These are phyloP conservation scores for Dipodascopsis uninucleata DNA, from an alignment of 805 yeast species.

Conservation along the genomic window DNA sequence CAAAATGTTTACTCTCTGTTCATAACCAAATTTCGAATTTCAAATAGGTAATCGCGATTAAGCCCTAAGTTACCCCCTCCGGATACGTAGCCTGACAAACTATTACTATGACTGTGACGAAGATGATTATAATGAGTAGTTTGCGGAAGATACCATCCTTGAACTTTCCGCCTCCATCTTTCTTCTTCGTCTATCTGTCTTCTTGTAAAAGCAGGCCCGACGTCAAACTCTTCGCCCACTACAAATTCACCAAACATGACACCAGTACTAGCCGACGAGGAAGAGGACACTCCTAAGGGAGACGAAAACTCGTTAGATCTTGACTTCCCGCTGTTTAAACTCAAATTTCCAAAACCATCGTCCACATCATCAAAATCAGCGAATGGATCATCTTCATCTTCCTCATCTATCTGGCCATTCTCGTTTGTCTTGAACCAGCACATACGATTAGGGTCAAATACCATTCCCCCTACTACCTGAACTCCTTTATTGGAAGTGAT, in stretches of 20 bases:
- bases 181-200: conserved; percentile 36
- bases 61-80: conserved; percentile 21
- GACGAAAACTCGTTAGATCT: neutral
- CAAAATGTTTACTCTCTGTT: too few species aligned
- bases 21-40: conserved; percentile 37
- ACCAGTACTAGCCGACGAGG: neutral
- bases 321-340: conserved; percentile 1
- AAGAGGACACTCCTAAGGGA: neutral
- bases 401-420: conserved; percentile 48
- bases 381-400: conserved; percentile 36
- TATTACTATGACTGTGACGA: too few species aligned
- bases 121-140: too few species aligned
- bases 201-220: conserved; percentile 31
- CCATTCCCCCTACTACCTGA: conserved; percentile 54
- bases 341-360: conserved; percentile 7
- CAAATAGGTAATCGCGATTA: conserved; percentile 33
- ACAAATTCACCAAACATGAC: conserved; percentile 29
- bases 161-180: conserved; percentile 36
- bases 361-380: conserved; percentile 22
- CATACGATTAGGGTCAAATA: conserved; percentile 53
- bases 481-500: conserved; percentile 32
- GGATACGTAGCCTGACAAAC: conserved; percentile 6
- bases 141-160: too few species aligned
- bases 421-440: conserved; percentile 52
- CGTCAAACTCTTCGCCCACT: conserved; percentile 37